phyloP scores from a whole-genome alignment of 2,329 filamentous ascomycete species.

The Allantophomopsis lycopodina region DNA sequence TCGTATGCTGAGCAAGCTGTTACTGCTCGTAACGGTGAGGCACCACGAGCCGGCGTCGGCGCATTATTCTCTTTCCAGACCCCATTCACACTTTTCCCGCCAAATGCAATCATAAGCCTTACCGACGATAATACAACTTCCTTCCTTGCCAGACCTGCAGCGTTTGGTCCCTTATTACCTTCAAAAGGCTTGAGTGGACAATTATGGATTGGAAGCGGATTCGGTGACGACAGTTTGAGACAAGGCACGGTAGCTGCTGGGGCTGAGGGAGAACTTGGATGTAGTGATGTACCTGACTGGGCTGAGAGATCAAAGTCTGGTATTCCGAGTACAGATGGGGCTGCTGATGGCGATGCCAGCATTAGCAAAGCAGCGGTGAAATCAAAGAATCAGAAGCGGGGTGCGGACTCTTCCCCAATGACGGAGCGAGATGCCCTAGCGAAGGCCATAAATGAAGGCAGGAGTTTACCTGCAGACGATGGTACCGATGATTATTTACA shows the following conservation, averaged over 20 bases:
- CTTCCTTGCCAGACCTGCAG: constrained; percentile 84
- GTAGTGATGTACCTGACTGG: constrained; percentile 90
- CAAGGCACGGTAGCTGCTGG: constrained; percentile 35
- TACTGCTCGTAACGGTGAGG: constrained; percentile 5
- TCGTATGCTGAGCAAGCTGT: constrained; percentile 11
- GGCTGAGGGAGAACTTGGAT: constrained; percentile 77
- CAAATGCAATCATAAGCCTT: constrained; percentile 88
- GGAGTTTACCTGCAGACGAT: constrained; percentile 33
- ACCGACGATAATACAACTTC: constrained; percentile 98
- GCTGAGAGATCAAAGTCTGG: constrained; percentile 37
- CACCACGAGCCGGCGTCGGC: constrained; percentile 24
- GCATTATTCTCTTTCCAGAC: constrained; percentile 58
- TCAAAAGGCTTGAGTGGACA: constrained; percentile 70
- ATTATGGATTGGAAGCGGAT: constrained; percentile 87
- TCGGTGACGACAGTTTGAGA: constrained; percentile 62
- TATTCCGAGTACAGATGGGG: constrained; percentile 6
- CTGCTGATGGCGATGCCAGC: constrained; percentile 9
- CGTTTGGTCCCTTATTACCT: constrained; percentile 75
- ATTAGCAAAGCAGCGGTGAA: constrained; percentile 21
- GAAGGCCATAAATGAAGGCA: too few species aligned
- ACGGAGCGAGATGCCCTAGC: constrained; percentile 8
- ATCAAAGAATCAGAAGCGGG: constrained; percentile 23
- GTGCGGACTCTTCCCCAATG: constrained; percentile 9
- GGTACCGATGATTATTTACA: constrained; percentile 80
- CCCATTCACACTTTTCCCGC: constrained; percentile 81